Percentiles rank a stretch among this genome's conserved stretches.
phyloP scores from a whole-genome alignment of 176 grass and related monocot genomes.

The Aechmea fasciata region DNA sequence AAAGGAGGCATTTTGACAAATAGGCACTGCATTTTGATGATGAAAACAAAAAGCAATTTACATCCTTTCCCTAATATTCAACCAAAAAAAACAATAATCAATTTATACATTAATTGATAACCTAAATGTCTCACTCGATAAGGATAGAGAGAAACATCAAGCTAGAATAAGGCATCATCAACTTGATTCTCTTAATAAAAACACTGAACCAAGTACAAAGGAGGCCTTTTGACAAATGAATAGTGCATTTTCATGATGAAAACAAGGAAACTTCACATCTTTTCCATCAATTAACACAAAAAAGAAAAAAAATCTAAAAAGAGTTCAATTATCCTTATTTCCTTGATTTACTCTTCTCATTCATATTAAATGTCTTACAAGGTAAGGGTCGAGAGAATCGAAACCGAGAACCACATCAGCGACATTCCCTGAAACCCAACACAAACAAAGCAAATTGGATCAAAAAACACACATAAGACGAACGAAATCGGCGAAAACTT shows the following conservation, averaged over 20 bases:
- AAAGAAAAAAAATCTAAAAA: background rate
- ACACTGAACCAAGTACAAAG: too few species aligned
- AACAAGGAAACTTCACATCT: background rate
- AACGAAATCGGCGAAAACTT: background rate
- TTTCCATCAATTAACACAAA: background rate
- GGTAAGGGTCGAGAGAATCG: conserved; percentile 62
- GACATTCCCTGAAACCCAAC: conserved; percentile 36
- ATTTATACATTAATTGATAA: too few species aligned
- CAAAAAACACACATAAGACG: background rate
- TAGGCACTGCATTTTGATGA: background rate
- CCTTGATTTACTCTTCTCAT: background rate
- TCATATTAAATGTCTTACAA: conserved; percentile 31
- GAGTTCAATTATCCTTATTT: background rate
- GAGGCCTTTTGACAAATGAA: background rate
- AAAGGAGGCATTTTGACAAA: background rate
- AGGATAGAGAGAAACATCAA: background rate
- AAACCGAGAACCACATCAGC: conserved; percentile 87
- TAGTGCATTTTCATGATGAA: background rate
- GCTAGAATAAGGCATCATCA: background rate
- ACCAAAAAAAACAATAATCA: background rate
- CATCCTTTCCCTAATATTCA: background rate
- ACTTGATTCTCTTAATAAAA: background rate
- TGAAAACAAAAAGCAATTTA: background rate
- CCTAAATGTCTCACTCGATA: too few species aligned
- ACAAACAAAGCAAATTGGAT: background rate